phyloP scores from a whole-genome alignment of 257 asterid genomes.

The Primulina huaijiensis region DNA sequence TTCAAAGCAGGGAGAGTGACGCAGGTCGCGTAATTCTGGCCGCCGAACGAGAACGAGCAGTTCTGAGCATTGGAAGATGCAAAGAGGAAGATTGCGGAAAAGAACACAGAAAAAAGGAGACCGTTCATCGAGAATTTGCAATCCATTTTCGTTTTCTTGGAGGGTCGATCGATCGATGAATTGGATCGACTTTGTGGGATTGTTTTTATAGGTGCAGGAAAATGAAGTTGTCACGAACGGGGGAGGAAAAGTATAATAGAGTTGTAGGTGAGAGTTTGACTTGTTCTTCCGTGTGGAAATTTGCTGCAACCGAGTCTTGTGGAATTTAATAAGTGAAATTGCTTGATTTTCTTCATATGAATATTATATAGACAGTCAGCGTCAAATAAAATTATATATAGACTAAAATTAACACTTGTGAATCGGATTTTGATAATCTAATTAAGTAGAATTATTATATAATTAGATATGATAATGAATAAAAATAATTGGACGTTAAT shows the following conservation, averaged over 20 bases:
- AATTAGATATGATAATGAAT: too few species aligned
- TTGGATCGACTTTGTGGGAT: too few species aligned
- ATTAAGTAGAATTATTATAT: too few species aligned
- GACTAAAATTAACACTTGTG: too few species aligned
- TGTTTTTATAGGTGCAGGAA: too few species aligned
- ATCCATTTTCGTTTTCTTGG: constrained; percentile 23
- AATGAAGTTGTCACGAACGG: neutral
- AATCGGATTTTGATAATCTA: too few species aligned
- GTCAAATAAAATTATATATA: too few species aligned
- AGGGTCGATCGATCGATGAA: neutral
- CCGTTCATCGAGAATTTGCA: constrained; percentile 13
- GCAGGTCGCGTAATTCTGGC: constrained; percentile 31
- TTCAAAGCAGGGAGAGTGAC: constrained; percentile 43
- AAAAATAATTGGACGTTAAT: too few species aligned
- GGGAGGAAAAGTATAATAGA: neutral
- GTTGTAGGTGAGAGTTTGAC: neutral
- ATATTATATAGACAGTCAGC: too few species aligned
- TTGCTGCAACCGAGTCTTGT: too few species aligned
- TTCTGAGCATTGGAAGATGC: constrained; percentile 29
- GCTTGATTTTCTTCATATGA: too few species aligned
- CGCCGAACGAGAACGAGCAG: constrained; percentile 36
- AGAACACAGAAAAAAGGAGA: constrained; percentile 25
- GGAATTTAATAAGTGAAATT: too few species aligned
- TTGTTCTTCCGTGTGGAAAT: neutral
- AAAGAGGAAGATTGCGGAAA: constrained; percentile 12